These are phyloP conservation scores for Monosporascus sp. DNA, from an alignment of 2,329 filamentous ascomycete genomes.

Conservation along the genomic window DNA sequence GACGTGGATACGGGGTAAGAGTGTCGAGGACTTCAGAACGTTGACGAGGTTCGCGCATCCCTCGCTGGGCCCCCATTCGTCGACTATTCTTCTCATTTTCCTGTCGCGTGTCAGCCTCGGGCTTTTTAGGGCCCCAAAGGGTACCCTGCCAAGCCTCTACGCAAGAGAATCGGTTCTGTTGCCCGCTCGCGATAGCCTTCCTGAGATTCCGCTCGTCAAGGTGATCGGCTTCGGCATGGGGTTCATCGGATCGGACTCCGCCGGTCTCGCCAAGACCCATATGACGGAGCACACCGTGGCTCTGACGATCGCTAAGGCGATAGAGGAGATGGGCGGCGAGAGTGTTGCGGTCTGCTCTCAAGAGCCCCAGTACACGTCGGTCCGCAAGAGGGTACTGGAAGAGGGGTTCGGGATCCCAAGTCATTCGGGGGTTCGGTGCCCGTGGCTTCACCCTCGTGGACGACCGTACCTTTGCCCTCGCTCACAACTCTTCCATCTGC, in stretches of 20 bases:
- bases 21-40: background rate
- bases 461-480: conserved; percentile 9
- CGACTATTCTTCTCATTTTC: too few relatives aligned
- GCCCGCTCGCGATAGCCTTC: too few relatives aligned
- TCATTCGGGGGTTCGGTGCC: conserved; percentile 10
- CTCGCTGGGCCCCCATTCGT: too few relatives aligned
- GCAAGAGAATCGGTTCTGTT: too few relatives aligned
- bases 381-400: conserved; percentile 4
- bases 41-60: background rate
- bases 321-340: background rate
- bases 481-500: conserved; percentile 2
- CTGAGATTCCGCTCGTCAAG: conserved; percentile 1
- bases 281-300: conserved; percentile 3
- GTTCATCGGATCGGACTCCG: background rate
- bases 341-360: conserved; percentile 2
- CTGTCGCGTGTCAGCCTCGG: too few relatives aligned
- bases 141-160: too few relatives aligned
- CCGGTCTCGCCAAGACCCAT: background rate
- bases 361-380: conserved; percentile 6
- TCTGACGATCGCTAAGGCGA: background rate
- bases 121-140: too few relatives aligned
- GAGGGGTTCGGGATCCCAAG: conserved; percentile 1
- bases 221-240: conserved; percentile 13
- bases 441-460: conserved; percentile 13
- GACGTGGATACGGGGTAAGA: background rate